Conservation (phyloP, 768 basidiomycete genomes). For the Punctularia strigosozonata region DNA sequence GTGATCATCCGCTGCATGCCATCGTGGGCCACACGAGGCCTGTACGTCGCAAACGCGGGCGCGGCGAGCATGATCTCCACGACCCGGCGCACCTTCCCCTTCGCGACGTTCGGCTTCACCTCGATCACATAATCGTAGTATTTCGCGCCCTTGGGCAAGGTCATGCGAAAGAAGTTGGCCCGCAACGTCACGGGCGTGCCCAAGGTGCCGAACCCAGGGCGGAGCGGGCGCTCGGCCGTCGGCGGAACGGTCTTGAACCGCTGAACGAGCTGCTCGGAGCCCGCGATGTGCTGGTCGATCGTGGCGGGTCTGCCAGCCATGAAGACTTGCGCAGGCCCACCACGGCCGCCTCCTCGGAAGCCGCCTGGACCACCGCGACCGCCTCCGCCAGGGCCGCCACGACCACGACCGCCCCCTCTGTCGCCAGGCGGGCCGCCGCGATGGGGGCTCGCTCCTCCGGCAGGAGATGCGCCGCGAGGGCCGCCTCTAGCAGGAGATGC, state of each 20-base stretch:
- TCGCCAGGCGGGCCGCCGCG: constrained; percentile 5
- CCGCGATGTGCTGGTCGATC: constrained; percentile 4
- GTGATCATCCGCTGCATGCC: constrained; percentile 30
- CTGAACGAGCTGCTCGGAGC: constrained; percentile 15
- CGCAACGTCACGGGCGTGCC: constrained; percentile 39
- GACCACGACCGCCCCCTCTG: constrained; percentile 1
- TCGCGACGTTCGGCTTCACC: constrained; percentile 31
- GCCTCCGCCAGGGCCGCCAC: constrained; percentile 6
- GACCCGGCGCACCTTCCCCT: constrained; percentile 33
- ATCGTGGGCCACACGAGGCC: constrained; percentile 49
- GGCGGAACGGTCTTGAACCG: constrained; percentile 18
- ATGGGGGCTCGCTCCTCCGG: constrained; percentile 4
- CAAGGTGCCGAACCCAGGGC: constrained; percentile 44
- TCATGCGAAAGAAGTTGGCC: constrained; percentile 53
- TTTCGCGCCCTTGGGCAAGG: constrained; percentile 30
- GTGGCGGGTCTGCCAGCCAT: constrained; percentile 3
- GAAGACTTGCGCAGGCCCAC: constrained; percentile 10
- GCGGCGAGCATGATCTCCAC: constrained; percentile 41
- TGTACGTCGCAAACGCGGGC: constrained; percentile 25
- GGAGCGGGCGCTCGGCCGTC: constrained; percentile 25
- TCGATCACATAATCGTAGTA: constrained; percentile 50
- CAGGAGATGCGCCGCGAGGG: constrained; percentile 1
- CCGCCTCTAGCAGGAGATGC: background rate
- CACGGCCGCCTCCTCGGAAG: constrained; percentile 6
- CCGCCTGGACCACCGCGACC: constrained; percentile 10